Evolutionary conservation across 768 basidiomycete genomes (phyloP).

Genomic region (Tephrocybe sp.): DNA sequence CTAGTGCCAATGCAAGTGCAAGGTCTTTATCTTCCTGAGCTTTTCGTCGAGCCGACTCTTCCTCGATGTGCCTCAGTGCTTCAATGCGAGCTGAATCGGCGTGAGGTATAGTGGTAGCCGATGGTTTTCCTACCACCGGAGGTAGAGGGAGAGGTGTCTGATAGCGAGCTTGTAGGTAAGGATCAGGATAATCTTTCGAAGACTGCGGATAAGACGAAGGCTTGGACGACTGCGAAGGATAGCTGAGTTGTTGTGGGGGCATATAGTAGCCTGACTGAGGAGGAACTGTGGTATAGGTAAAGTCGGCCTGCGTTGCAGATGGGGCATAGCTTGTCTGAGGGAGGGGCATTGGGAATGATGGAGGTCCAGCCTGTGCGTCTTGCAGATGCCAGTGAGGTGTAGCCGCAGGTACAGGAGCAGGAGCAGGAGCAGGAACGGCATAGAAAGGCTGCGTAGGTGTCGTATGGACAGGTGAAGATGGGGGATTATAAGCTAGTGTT

Average conservation of each 20-base stretch:
- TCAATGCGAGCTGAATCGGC: constrained; percentile 31
- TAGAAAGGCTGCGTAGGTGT: not conserved
- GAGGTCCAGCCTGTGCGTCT: constrained; percentile 6
- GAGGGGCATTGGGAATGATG: constrained; percentile 30
- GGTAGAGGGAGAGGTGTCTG: constrained; percentile 55
- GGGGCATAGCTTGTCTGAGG: not conserved
- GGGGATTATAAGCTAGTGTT: not conserved
- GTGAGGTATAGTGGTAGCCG: constrained; percentile 26
- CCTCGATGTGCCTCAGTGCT: constrained; percentile 34
- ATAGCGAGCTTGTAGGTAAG: constrained; percentile 46
- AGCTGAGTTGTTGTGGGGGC: constrained; percentile 2
- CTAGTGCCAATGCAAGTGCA: constrained; percentile 48
- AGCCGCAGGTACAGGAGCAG: not conserved
- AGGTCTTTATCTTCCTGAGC: constrained; percentile 42
- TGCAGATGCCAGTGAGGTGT: not conserved
- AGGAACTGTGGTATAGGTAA: not conserved
- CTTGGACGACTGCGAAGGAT: not conserved
- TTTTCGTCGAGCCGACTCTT: constrained; percentile 32
- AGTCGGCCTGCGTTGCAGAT: not conserved
- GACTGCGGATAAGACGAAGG: constrained; percentile 14
- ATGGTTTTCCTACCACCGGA: constrained; percentile 25
- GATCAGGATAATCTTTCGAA: constrained; percentile 32
- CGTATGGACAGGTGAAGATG: not conserved
- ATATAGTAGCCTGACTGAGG: not conserved
- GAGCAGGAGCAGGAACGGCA: not conserved